phyloP scores from a whole-genome alignment of 768 basidiomycete species.

The Leccinum barrowsii region DNA sequence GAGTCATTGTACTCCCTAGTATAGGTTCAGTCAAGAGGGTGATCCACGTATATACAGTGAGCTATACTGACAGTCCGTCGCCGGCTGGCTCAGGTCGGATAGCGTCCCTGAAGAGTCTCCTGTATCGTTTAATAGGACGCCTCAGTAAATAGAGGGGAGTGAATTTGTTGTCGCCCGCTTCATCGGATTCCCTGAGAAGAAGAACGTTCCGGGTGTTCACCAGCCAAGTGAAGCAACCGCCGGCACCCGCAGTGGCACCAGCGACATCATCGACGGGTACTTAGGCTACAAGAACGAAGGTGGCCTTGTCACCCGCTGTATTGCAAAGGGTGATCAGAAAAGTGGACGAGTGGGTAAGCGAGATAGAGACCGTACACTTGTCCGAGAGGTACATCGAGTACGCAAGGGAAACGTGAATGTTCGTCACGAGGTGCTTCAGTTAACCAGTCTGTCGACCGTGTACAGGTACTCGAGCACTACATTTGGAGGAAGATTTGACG shows the following conservation, averaged over 20 bases:
- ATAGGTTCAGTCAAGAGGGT: background rate
- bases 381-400: constrained; percentile 33
- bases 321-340: background rate
- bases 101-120: constrained; percentile 19
- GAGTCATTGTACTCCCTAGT: constrained; percentile 19
- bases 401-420: constrained; percentile 28
- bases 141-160: constrained; percentile 22
- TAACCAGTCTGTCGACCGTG: constrained; percentile 21
- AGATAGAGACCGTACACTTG: constrained; percentile 11
- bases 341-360: no score
- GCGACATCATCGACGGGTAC: constrained; percentile 2
- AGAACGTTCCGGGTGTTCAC: constrained; percentile 13
- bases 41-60: background rate
- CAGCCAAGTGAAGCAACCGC: constrained; percentile 16
- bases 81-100: constrained; percentile 10
- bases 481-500: constrained; percentile 17
- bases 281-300: constrained; percentile 20
- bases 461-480: constrained; percentile 26
- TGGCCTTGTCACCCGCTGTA: constrained; percentile 20
- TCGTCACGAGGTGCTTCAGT: constrained; percentile 32
- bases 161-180: constrained; percentile 12
- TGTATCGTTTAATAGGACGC: constrained; percentile 8
- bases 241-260: background rate
- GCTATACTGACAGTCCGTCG: constrained; percentile 19
- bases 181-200: constrained; percentile 16